Conservation (phyloP, 176 grass and related monocot species). For the Oryza nivara region DNA sequence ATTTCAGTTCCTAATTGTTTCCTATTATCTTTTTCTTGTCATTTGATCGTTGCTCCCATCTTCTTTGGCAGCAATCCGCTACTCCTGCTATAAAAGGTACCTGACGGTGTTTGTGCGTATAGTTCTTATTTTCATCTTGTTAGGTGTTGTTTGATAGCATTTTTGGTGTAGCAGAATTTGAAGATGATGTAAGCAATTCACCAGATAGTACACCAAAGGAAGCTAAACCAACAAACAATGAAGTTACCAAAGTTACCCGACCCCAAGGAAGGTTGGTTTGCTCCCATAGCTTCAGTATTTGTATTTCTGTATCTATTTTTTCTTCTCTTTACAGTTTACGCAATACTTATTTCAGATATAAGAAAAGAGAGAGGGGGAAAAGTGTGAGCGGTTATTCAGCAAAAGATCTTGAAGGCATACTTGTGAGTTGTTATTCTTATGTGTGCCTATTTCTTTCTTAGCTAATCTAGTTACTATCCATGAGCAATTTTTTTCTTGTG, state of each 20-base stretch:
- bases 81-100: slow-evolving; percentile 65
- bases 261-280: slow-evolving; percentile 85
- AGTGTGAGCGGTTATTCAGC: slow-evolving; percentile 76
- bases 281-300: not conserved
- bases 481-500: not conserved
- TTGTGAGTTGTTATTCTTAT: slow-evolving; percentile 52
- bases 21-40: slow-evolving; percentile 1
- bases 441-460: slow-evolving; percentile 1
- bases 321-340: slow-evolving; percentile 1
- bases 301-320: not conserved
- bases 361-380: slow-evolving; percentile 94
- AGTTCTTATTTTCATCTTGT: not conserved
- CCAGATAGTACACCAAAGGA: slow-evolving; percentile 53
- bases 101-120: not conserved
- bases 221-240: slow-evolving; percentile 48
- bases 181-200: slow-evolving; percentile 46
- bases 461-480: not conserved
- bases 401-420: slow-evolving; percentile 97
- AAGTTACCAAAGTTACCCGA: slow-evolving; percentile 67
- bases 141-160: not conserved
- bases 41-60: not conserved
- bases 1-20: slow-evolving; percentile 29
- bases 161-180: slow-evolving; percentile 43
- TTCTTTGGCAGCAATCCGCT: slow-evolving; percentile 66
- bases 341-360: slow-evolving; percentile 60